phyloP scores from a whole-genome alignment of 2,329 filamentous ascomycete genomes.

The Fusarium begoniae region DNA sequence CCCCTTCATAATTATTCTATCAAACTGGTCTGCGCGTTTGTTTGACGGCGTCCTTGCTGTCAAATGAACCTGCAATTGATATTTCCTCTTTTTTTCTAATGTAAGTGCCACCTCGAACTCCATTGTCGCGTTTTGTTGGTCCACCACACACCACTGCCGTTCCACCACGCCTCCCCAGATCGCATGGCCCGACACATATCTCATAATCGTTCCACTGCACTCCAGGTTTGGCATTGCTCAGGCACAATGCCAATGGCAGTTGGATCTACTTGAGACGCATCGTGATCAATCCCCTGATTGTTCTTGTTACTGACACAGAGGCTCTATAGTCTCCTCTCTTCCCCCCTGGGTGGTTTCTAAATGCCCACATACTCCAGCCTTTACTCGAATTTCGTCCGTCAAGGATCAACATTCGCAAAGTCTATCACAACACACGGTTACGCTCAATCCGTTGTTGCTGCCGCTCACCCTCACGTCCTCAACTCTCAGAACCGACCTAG shows the following conservation, averaged over 20 bases:
- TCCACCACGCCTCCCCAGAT: constrained; percentile 35
- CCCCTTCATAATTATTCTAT: constrained; percentile 34
- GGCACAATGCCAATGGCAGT: constrained; percentile 19
- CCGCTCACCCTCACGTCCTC: constrained; percentile 81
- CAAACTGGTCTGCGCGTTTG: constrained; percentile 76
- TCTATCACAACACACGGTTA: constrained; percentile 97
- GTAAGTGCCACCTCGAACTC: constrained; percentile 57
- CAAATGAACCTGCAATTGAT: constrained; percentile 97
- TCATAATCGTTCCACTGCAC: constrained; percentile 41
- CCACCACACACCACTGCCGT: constrained; percentile 33
- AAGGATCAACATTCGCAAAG: constrained; percentile 86
- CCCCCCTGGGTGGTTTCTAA: constrained; percentile 78
- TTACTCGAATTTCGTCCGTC: constrained; percentile 88
- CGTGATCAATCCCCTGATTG: not conserved
- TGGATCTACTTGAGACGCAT: constrained; percentile 8
- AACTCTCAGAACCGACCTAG: constrained; percentile 75
- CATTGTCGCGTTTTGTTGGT: constrained; percentile 14
- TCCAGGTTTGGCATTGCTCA: constrained; percentile 34
- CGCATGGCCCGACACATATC: constrained; percentile 41
- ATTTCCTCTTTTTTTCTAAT: constrained; percentile 66
- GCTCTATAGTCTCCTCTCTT: constrained; percentile 59
- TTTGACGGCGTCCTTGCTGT: constrained; percentile 87
- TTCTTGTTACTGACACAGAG: constrained; percentile 39
- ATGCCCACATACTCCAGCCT: constrained; percentile 81
- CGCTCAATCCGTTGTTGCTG: constrained; percentile 96